These are phyloP conservation scores for Quercus wislizeni DNA, from an alignment of 306 rosid species.

Conservation along the genomic window DNA sequence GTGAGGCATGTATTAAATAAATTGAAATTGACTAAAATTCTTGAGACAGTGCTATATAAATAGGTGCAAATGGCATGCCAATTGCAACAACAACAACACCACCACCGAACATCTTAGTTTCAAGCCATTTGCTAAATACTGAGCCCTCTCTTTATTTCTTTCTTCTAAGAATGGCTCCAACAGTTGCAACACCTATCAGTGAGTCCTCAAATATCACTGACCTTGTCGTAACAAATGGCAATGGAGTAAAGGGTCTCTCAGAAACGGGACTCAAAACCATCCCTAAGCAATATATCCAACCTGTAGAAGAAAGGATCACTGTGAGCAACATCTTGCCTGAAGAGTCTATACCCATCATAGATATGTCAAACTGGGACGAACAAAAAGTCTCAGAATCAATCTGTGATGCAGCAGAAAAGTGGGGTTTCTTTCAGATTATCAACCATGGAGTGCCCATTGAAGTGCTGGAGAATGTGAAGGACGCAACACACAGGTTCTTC, in stretches of 20 bases:
- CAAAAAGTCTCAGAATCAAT: slow-evolving; percentile 29
- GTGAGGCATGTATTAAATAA: too few species aligned
- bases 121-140: neutral
- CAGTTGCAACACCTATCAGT: neutral
- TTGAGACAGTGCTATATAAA: neutral
- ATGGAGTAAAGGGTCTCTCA: slow-evolving; percentile 61
- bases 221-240: slow-evolving; percentile 42
- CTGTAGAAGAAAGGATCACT: slow-evolving; percentile 37
- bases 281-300: slow-evolving; percentile 55
- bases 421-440: slow-evolving; percentile 61
- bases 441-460: slow-evolving; percentile 55
- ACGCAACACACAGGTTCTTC: slow-evolving; percentile 53
- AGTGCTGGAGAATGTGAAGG: slow-evolving; percentile 41
- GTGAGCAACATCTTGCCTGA: slow-evolving; percentile 1
- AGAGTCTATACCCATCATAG: slow-evolving; percentile 52
- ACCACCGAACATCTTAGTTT: neutral
- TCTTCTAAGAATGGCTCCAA: slow-evolving; percentile 25
- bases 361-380: slow-evolving; percentile 44
- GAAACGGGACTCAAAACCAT: slow-evolving; percentile 44
- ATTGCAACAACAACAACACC: too few species aligned
- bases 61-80: neutral
- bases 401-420: slow-evolving; percentile 59
- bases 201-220: slow-evolving; percentile 22
- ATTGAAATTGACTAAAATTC: too few species aligned
- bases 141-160: neutral